These are phyloP conservation scores for Mariannaea sp. DNA, from an alignment of 2,329 filamentous ascomycete species.

Conservation along the genomic window DNA sequence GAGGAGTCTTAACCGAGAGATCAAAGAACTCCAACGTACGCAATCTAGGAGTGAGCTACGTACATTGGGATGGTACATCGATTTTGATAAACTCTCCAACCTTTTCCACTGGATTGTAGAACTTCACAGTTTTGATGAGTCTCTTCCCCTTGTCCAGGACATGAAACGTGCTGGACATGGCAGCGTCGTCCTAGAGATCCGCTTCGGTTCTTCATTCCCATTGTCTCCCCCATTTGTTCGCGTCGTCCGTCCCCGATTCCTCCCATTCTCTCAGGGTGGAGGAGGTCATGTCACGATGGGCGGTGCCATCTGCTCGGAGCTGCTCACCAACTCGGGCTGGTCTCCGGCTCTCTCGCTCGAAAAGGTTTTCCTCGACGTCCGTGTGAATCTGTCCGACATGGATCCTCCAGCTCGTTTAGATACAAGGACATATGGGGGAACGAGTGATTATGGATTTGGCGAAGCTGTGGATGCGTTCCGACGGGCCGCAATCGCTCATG, in stretches of 20 bases:
- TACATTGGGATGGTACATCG: slow-evolving; percentile 83
- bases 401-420: slow-evolving; percentile 78
- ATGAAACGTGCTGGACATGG: slow-evolving; percentile 66
- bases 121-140: slow-evolving; percentile 76
- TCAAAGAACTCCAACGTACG: slow-evolving; percentile 65
- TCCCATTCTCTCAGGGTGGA: slow-evolving; percentile 72
- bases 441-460: slow-evolving; percentile 63
- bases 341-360: slow-evolving; percentile 74
- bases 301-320: slow-evolving; percentile 82
- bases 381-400: slow-evolving; percentile 70
- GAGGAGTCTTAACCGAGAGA: slow-evolving; percentile 49
- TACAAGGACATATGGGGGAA: background rate
- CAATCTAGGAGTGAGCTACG: slow-evolving; percentile 65
- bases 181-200: slow-evolving; percentile 80
- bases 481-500: slow-evolving; percentile 68
- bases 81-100: slow-evolving; percentile 68
- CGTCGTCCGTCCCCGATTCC: slow-evolving; percentile 78
- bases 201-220: slow-evolving; percentile 78
- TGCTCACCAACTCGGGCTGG: slow-evolving; percentile 86
- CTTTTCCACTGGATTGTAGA: slow-evolving; percentile 93
- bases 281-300: slow-evolving; percentile 86
- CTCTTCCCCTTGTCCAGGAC: slow-evolving; percentile 73
- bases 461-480: slow-evolving; percentile 78
- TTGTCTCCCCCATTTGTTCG: slow-evolving; percentile 83
- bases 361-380: slow-evolving; percentile 78